Base-by-base conservation (phyloP, 306 rosid species). In the Pachyrhizus erosus region DNA sequence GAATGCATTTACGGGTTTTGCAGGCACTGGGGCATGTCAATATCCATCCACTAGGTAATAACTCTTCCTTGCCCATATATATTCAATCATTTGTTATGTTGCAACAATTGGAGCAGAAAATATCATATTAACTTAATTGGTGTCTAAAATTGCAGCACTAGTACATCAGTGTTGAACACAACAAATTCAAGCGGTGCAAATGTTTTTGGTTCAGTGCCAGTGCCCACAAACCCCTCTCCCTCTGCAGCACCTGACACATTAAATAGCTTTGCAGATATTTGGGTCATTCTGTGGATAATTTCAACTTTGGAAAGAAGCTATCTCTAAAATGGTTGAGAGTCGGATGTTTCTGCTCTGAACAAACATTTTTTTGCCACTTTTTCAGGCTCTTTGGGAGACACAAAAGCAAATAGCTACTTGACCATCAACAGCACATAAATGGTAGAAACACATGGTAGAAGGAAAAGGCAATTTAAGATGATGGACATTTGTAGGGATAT, bases 131-230 rank as follows among this genome's bases (percentile, higher is more conserved):
- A 42, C 1, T 1, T 42, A 42, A 42, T 55, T 72, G 67, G 78
- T 46, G 45, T 20, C 55, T 61, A 76, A 26, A 43, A 57, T 77
- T 91, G 87, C 92, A 93, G 98, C 83, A 91, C 93, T 67, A 93
- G 89, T 82, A 86, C 96, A 75, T 91, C 98, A 71, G 80, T 91
- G 23, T 75, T 93, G 40, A 90, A 93, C 89, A 93, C 96, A 70
- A 93, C 97, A 80, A 93, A 88, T 77, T 86, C 98, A 79, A 90
- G 65, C 27, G 98, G 98, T 33, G 90, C 98, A n/a, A 91, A 90
- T 34, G 96, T 93, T 40, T 91, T 91, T 80, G 98, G 98, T 21
- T 92, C 96, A 21, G 94, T 87, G 18, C 98, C 98, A 21, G 90
- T 70, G 9, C 97, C 97, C 23, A 76, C 89, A 31, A 84, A 75